Evolutionary conservation across 768 basidiomycete species (phyloP), one percentile per base, ranked within the genome.

Genomic region (Boletus speciosus): DNA sequence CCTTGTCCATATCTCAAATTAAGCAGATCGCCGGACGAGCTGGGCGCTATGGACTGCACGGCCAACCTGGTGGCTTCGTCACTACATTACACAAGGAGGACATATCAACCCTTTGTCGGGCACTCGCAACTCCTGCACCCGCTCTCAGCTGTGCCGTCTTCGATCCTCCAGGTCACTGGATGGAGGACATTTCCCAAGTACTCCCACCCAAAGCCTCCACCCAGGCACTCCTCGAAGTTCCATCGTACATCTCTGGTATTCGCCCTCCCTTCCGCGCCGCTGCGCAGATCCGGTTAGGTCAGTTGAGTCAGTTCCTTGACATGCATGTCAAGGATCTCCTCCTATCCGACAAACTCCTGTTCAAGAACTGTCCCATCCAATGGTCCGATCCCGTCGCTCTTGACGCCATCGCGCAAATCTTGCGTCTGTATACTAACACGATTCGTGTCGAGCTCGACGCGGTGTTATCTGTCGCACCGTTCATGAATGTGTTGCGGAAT

Each of bases 1-100:
- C 70, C 0, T 75, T 98, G 6, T 82, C 88, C 0, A 68, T 79
- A 4, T 90, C 93, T 0, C 85, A 89, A 60, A 81, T 91, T 66
- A 97, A 97, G 68, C 96, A 98, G 68, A 97, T 98, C 44, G 94
- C 89, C 1, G 94, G 95, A 6, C 82, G 96, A 38, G 95, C 96
- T 0, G 96, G 95, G 12, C 87, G 96, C 3, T 98, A 82, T 67
- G 90, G 91, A 3, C 69, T 89, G 40, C 83, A 86, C 34, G 73
- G 76, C 37, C 62, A 60, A 52, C 67, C 78, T 1, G 81, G 78
- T 7, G 93, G 95, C 23, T 76, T 78, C 32, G 87, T 84, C 8
- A 94, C 93, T 0, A 88, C 93, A 0, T 66, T 96, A n/a, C 66
- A 76, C 40, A 66, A 73, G 3, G 65, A 72, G 2, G 90, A 94